phyloP scores from a whole-genome alignment of 164 flowering plant species.

The Stephania cephalantha region DNA sequence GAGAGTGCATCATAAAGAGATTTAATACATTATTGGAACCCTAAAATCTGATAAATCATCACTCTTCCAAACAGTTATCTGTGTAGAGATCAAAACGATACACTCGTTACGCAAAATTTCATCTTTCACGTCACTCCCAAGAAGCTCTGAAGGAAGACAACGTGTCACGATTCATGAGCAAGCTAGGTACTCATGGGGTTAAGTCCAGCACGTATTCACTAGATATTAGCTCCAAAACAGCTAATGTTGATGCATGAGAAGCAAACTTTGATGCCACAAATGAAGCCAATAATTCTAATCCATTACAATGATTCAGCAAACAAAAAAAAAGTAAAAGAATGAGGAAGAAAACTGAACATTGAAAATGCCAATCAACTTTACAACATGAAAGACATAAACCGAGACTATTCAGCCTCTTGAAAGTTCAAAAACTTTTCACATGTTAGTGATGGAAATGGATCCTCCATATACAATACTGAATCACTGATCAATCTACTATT shows the following conservation, averaged over 20 bases:
- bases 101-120: neutral
- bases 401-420: no score
- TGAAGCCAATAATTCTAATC: no score
- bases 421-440: no score
- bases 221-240: neutral
- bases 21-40: neutral
- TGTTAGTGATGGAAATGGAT: no score
- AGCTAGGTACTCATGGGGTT: neutral
- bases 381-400: no score
- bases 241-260: neutral
- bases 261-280: neutral
- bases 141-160: neutral
- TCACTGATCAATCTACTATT: no score
- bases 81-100: neutral
- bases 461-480: no score
- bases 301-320: no score
- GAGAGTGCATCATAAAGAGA: neutral
- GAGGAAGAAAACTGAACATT: neutral
- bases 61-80: neutral
- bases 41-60: neutral
- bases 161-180: neutral
- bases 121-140: neutral
- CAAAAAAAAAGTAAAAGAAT: neutral
- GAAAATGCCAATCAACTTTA: no score
- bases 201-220: neutral